Conservation (phyloP, 805 yeast genomes). For the Yarrowia deformans region DNA sequence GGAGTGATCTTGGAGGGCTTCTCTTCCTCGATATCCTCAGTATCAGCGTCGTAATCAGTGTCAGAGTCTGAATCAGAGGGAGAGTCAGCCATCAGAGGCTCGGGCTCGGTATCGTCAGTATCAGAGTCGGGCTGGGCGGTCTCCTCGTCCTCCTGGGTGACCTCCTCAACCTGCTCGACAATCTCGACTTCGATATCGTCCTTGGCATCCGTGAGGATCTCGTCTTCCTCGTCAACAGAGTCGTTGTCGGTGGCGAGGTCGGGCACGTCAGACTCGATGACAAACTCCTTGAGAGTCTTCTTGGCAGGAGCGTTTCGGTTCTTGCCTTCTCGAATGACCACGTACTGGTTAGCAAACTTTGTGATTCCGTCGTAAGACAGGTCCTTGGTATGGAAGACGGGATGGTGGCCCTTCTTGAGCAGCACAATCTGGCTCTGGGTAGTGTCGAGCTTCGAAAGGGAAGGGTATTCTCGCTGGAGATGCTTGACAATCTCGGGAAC, state of each 20-base stretch:
- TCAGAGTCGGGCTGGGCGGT: constrained; percentile 4
- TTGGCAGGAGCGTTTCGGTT: constrained; percentile 25
- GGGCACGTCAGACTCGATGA: constrained; percentile 22
- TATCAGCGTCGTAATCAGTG: constrained; percentile 24
- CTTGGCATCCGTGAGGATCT: constrained; percentile 32
- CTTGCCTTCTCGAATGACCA: constrained; percentile 30
- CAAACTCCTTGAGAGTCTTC: constrained; percentile 31
- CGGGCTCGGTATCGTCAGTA: constrained; percentile 22
- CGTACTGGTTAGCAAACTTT: constrained; percentile 15
- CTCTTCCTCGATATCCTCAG: constrained; percentile 22
- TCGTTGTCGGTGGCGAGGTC: constrained; percentile 30
- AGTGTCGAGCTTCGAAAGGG: constrained; percentile 24
- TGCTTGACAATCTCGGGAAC: constrained; percentile 51
- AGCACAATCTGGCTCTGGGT: constrained; percentile 27
- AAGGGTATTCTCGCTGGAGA: constrained; percentile 35
- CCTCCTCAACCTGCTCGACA: constrained; percentile 18
- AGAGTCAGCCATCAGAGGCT: constrained; percentile 26
- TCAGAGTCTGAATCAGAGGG: constrained; percentile 23
- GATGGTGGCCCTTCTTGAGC: constrained; percentile 24
- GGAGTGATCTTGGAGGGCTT: constrained; percentile 36
- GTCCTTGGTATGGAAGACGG: constrained; percentile 1
- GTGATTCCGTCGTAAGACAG: constrained; percentile 14
- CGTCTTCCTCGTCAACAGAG: constrained; percentile 30
- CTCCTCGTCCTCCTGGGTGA: not conserved
- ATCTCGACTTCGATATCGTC: constrained; percentile 34